These are phyloP conservation scores for Verruconis gallopava DNA, from an alignment of 2,329 filamentous ascomycete species.

Conservation along the genomic window DNA sequence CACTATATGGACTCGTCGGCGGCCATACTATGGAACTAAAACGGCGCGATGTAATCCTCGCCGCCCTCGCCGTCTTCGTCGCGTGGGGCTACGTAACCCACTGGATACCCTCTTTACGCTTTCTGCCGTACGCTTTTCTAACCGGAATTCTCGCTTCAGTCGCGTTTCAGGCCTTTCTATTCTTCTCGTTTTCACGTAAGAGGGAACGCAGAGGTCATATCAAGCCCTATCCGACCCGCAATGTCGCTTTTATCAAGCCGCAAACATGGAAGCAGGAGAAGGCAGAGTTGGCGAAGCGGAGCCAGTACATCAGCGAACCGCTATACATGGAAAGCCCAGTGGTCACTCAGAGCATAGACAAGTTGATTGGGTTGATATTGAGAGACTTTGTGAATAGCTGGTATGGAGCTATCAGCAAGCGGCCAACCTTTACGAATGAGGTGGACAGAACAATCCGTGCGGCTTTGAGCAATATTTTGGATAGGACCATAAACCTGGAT, in stretches of 20 bases:
- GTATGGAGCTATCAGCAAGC: slow-evolving; percentile 77
- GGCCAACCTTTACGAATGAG: slow-evolving; percentile 69
- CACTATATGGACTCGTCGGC: background rate
- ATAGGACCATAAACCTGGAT: slow-evolving; percentile 63
- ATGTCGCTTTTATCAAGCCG: slow-evolving; percentile 47
- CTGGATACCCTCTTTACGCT: slow-evolving; percentile 73
- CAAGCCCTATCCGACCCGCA: slow-evolving; percentile 15
- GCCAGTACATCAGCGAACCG: slow-evolving; percentile 53
- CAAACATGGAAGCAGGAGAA: slow-evolving; percentile 59
- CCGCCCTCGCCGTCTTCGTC: slow-evolving; percentile 58
- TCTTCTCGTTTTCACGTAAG: slow-evolving; percentile 47
- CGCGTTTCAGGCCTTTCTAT: slow-evolving; percentile 40
- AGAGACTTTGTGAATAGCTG: slow-evolving; percentile 79
- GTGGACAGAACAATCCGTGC: slow-evolving; percentile 68
- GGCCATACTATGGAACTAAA: slow-evolving; percentile 34
- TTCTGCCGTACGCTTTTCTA: slow-evolving; percentile 72
- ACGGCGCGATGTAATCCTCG: slow-evolving; percentile 58
- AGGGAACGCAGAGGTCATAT: slow-evolving; percentile 28
- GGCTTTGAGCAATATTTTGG: slow-evolving; percentile 57
- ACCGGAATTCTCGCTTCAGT: slow-evolving; percentile 48
- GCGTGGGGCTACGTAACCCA: slow-evolving; percentile 78
- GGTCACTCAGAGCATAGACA: slow-evolving; percentile 69
- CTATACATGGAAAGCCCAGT: slow-evolving; percentile 65
- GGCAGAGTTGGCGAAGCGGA: slow-evolving; percentile 49
- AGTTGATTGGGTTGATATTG: slow-evolving; percentile 60